Evolutionary conservation across 257 asterid species (phyloP).

Genomic region (Solanum chiquidenum): DNA sequence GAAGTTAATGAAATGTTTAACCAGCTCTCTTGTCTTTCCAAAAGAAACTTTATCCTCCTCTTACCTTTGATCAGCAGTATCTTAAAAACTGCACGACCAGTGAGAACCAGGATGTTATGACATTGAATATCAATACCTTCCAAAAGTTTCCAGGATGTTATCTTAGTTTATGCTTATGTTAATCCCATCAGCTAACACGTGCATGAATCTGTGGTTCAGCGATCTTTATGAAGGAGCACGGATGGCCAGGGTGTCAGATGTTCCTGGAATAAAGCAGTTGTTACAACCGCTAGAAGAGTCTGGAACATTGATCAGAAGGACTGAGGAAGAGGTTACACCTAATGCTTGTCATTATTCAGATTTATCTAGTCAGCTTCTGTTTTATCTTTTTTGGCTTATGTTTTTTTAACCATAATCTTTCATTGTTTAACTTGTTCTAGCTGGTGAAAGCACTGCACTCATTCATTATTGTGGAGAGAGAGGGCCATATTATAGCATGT

Average conservation of each 20-base stretch:
- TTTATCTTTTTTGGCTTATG: background rate
- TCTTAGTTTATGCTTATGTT: background rate
- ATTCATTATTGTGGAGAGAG: conserved; percentile 85
- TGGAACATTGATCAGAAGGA: conserved; percentile 76
- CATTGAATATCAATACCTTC: background rate
- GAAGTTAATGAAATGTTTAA: background rate
- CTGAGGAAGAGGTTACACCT: conserved; percentile 61
- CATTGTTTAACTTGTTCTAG: conserved; percentile 23
- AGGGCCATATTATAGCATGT: conserved; percentile 89
- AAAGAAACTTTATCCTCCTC: background rate
- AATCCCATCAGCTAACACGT: background rate
- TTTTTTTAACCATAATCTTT: background rate
- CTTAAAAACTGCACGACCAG: background rate
- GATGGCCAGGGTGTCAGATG: conserved; percentile 63
- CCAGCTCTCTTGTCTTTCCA: background rate
- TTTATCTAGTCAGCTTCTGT: background rate
- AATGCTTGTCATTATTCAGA: background rate
- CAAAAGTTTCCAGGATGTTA: background rate
- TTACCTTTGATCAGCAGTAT: background rate
- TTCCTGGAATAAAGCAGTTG: conserved; percentile 62
- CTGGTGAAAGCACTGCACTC: conserved; percentile 50
- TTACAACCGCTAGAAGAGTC: conserved; percentile 81
- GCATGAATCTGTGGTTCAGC: conserved; percentile 32
- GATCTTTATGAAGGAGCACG: conserved; percentile 96
- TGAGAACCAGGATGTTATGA: background rate